phyloP scores from a whole-genome alignment of 495 filamentous ascomycete species.

The Penicillium diatomitis region DNA sequence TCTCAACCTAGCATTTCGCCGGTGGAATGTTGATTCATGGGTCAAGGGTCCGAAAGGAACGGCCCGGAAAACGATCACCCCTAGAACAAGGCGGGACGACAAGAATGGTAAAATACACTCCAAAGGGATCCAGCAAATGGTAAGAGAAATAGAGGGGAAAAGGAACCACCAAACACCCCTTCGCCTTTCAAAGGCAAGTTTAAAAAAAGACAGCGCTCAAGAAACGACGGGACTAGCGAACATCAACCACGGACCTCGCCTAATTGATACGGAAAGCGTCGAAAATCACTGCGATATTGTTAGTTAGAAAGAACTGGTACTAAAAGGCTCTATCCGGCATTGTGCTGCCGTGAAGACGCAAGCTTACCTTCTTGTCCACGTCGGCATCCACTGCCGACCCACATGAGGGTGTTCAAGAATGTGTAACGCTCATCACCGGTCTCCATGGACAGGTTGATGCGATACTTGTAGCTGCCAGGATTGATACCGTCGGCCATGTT shows the following conservation, averaged over 20 bases:
- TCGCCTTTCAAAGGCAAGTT: slow-evolving; percentile 6
- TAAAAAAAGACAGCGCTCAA: slow-evolving; percentile 29
- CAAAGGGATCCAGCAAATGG: not conserved
- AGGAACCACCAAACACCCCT: slow-evolving; percentile 25
- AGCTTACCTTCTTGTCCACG: slow-evolving; percentile 45
- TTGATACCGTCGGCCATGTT: slow-evolving; percentile 42
- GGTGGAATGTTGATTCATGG: too few species aligned
- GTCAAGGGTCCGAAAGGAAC: too few species aligned
- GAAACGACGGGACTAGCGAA: slow-evolving; percentile 23
- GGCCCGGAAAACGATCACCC: too few species aligned
- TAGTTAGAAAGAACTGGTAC: slow-evolving; percentile 2
- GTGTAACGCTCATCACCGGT: slow-evolving; percentile 52
- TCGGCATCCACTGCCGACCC: slow-evolving; percentile 51
- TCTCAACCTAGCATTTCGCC: too few species aligned
- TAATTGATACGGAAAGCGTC: slow-evolving; percentile 41
- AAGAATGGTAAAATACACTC: too few species aligned
- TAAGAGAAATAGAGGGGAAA: slow-evolving; percentile 5
- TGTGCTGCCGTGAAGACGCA: not conserved
- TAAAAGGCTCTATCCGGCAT: too few species aligned
- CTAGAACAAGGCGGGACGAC: too few species aligned
- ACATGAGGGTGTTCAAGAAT: slow-evolving; percentile 54
- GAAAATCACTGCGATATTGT: slow-evolving; percentile 28
- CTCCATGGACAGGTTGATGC: slow-evolving; percentile 50
- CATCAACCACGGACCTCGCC: slow-evolving; percentile 8
- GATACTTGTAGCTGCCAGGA: slow-evolving; percentile 48